Base-by-base conservation (phyloP, 306 rosid genomes). In the Castanospermum australe region DNA sequence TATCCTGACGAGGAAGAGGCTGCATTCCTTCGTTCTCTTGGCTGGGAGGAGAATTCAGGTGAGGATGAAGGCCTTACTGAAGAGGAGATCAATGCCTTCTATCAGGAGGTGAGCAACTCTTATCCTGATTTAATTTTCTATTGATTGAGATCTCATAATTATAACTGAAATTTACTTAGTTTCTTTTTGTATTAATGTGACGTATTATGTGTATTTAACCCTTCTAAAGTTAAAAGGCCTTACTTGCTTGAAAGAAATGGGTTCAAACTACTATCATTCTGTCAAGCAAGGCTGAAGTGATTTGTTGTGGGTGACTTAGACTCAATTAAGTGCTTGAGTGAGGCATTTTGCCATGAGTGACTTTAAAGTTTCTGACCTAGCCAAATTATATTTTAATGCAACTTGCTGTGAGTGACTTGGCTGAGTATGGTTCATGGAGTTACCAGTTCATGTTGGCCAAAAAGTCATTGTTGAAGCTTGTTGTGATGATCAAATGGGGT, bases 21-120 rank as follows among this genome's bases (percentile, higher is more conserved):
- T 86, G 93, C 94, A 39, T 95, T 95, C 82, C 99, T 95, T 75
- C 93, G 93, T 45, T 95, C 99, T 66, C 98, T 95, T 86, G 99
- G 99, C 70, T 95, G 99, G 99, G 98, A 95, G 64, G 98, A 95
- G 78, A 90, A 85, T 86, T 79, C 89, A 61, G 96, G 87, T 65
- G 97, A 92, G 83, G 98, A 92, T 73, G 98, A 83, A 69, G 97
- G 93, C 41, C 97, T 95, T 28, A 95, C 99, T 2, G 99, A 95
- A 73, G 99, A 95, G 88, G 99, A 95, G 87, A 95, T 95, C 79
- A 90, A 73, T 78, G 83, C 94, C 62, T 95, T 95, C 80, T 87
- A 78, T 83, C 92, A 84, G 65, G 89, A 86, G 96, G 99, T 95
- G 81, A 81, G 82, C 39, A 74, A 55, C 54, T 67, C 79, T 69